These are phyloP conservation scores for Tuber melanosporum DNA, from an alignment of 495 filamentous ascomycete species.

Conservation along the genomic window DNA sequence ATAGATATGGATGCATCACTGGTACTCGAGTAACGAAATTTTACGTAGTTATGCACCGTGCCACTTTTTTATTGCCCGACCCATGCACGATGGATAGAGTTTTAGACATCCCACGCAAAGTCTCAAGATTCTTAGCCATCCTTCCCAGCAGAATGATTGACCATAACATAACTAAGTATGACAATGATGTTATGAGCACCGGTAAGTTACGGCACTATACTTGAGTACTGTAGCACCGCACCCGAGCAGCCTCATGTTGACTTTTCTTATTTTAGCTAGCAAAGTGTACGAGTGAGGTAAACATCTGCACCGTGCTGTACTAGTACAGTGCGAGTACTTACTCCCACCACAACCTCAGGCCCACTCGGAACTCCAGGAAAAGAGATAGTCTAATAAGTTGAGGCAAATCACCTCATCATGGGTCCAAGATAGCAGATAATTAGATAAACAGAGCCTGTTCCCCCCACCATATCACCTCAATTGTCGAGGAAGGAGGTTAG, in stretches of 20 bases:
- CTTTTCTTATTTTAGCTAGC: not conserved
- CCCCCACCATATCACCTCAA: not conserved
- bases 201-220: not conserved
- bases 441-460: not conserved
- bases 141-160: not conserved
- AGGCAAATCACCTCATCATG: not conserved
- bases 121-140: not conserved
- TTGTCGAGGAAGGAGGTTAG: not conserved
- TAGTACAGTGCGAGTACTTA: too few species aligned
- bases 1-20: too few species aligned
- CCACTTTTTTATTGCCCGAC: too few species aligned
- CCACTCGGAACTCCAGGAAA: not conserved
- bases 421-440: not conserved
- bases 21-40: too few species aligned
- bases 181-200: not conserved
- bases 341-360: not conserved
- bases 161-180: not conserved
- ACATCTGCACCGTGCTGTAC: not conserved
- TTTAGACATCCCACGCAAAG: not conserved
- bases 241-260: not conserved
- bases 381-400: not conserved
- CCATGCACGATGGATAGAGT: not conserved
- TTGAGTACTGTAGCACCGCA: too few species aligned
- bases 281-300: not conserved
- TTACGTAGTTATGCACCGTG: too few species aligned